phyloP scores from a whole-genome alignment of 345 rosid genomes.

The Iberis pinnata region DNA sequence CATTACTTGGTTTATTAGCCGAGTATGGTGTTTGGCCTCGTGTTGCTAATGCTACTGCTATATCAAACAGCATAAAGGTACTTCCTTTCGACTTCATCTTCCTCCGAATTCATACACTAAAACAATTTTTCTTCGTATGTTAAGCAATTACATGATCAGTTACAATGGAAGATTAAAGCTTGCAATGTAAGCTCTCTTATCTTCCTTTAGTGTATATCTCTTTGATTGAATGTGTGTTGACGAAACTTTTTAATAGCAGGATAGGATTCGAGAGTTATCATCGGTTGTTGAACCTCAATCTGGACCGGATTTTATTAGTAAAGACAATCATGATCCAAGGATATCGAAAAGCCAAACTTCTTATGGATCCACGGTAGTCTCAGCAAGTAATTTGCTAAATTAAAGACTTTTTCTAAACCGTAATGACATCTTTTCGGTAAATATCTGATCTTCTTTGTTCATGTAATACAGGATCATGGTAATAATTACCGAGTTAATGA shows the following conservation, averaged over 20 bases:
- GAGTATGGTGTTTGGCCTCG: slow-evolving; percentile 71
- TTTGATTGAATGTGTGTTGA: slow-evolving; percentile 11
- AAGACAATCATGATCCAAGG: slow-evolving; percentile 31
- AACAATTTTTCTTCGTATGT: slow-evolving; percentile 18
- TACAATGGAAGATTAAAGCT: slow-evolving; percentile 75
- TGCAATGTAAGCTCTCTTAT: slow-evolving; percentile 58
- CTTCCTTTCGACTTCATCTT: slow-evolving; percentile 13
- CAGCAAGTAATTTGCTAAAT: slow-evolving; percentile 36
- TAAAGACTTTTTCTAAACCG: slow-evolving; percentile 3
- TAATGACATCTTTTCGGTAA: slow-evolving; percentile 4
- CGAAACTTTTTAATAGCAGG: slow-evolving; percentile 38
- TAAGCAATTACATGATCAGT: slow-evolving; percentile 78
- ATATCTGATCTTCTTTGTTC: slow-evolving; percentile 13
- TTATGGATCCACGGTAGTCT: slow-evolving; percentile 38
- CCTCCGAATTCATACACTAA: neutral
- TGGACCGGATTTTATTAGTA: slow-evolving; percentile 32
- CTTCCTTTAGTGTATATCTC: too few relatives aligned
- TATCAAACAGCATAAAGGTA: slow-evolving; percentile 74
- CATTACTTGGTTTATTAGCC: slow-evolving; percentile 79
- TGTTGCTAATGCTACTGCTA: slow-evolving; percentile 59
- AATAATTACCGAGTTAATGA: slow-evolving; percentile 25
- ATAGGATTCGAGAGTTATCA: slow-evolving; percentile 54
- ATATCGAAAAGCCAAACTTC: slow-evolving; percentile 27
- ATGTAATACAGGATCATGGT: slow-evolving; percentile 26
- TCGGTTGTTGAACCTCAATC: slow-evolving; percentile 33